phyloP scores from a whole-genome alignment of 1,139 yeast genomes.

The Yamadazyma pseudoaaseri region DNA sequence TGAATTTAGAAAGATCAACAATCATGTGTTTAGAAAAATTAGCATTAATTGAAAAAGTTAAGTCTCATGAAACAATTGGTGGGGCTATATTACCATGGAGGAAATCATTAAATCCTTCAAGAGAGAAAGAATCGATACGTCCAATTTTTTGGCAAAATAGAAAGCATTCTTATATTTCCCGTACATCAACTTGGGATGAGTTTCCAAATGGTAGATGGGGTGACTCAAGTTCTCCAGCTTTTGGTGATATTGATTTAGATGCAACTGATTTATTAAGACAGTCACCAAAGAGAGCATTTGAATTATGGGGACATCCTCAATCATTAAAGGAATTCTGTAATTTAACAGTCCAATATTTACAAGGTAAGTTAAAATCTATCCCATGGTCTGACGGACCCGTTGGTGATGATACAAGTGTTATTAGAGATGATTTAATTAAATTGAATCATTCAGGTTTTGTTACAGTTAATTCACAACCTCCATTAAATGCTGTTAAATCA shows the following conservation, averaged over 20 bases:
- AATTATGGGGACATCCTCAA: slow-evolving; percentile 85
- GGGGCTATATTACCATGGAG: slow-evolving; percentile 75
- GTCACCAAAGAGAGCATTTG: slow-evolving; percentile 74
- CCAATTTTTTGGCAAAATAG: slow-evolving; percentile 97
- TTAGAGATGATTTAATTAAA: slow-evolving; percentile 56
- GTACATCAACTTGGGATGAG: slow-evolving; percentile 95
- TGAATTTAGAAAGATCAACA: slow-evolving; percentile 91
- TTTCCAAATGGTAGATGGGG: slow-evolving; percentile 97
- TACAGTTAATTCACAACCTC: slow-evolving; percentile 95
- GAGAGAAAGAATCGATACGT: slow-evolving; percentile 80
- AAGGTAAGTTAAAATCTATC: slow-evolving; percentile 68
- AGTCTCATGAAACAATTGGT: slow-evolving; percentile 39
- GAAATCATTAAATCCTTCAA: slow-evolving; percentile 77
- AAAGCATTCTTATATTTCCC: slow-evolving; percentile 82
- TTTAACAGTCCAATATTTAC: slow-evolving; percentile 63
- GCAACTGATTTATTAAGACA: slow-evolving; percentile 79
- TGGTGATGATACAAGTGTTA: slow-evolving; percentile 69
- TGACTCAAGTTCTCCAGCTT: slow-evolving; percentile 90
- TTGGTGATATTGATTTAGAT: slow-evolving; percentile 79
- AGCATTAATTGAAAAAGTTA: slow-evolving; percentile 50
- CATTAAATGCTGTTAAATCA: slow-evolving; percentile 77
- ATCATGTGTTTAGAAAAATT: slow-evolving; percentile 82
- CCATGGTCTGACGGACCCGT: slow-evolving; percentile 97
- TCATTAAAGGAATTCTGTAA: slow-evolving; percentile 56
- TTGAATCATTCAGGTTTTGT: slow-evolving; percentile 68